Evolutionary conservation across 257 asterid species (phyloP).

Genomic region (Solanum tacnaense): DNA sequence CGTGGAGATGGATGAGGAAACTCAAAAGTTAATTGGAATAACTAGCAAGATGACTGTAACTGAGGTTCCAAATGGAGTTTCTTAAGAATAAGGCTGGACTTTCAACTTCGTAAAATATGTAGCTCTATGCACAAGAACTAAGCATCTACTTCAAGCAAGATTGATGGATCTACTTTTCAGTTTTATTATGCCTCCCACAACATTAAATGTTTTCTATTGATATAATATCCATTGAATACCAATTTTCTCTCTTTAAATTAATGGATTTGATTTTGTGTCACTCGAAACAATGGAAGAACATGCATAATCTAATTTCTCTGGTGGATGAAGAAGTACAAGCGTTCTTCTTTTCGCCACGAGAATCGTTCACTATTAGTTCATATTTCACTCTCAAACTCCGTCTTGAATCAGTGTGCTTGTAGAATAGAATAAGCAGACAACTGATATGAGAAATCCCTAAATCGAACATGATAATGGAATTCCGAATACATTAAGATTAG

Average conservation of each 20-base stretch:
- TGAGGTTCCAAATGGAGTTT: slow-evolving; percentile 40
- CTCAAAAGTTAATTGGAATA: too few species aligned
- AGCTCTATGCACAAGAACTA: not conserved
- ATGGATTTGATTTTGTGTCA: not conserved
- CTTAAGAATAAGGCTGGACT: slow-evolving; percentile 8
- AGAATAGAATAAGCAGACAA: not conserved
- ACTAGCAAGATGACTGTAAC: slow-evolving; percentile 33
- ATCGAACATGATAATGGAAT: not conserved
- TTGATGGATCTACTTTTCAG: not conserved
- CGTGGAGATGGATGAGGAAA: too few species aligned
- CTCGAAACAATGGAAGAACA: not conserved
- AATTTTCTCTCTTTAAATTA: not conserved
- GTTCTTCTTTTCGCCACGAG: not conserved
- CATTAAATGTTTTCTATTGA: too few species aligned
- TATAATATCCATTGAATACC: not conserved
- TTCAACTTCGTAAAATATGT: not conserved
- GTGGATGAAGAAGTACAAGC: not conserved
- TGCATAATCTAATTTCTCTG: not conserved
- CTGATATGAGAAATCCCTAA: not conserved
- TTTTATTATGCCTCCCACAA: too few species aligned
- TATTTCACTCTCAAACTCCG: too few species aligned
- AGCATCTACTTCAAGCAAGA: not conserved
- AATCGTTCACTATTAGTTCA: not conserved
- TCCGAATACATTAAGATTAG: not conserved
- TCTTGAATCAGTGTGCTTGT: not conserved